phyloP scores from a whole-genome alignment of 225 moss, liverwort and hornwort species.

The Antitrichia curtipendula region DNA sequence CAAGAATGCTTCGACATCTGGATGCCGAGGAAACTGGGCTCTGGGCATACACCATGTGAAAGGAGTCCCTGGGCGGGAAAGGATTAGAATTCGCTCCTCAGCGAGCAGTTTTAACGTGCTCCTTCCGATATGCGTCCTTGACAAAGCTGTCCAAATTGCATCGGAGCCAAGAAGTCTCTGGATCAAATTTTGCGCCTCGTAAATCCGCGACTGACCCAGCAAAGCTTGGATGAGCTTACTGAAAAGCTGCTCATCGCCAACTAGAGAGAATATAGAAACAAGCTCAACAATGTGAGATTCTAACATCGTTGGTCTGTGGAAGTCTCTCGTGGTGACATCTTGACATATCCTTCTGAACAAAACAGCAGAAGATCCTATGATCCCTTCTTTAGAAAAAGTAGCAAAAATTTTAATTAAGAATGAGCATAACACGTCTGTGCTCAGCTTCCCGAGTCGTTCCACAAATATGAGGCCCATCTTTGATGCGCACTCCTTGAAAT shows the following conservation, averaged over 20 bases:
- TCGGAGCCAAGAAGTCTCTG: not conserved
- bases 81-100: not conserved
- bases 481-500: not conserved
- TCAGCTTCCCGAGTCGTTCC: not conserved
- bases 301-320: not conserved
- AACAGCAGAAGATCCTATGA: not conserved
- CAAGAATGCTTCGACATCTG: conserved; percentile 6
- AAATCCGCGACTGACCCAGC: not conserved
- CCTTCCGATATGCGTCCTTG: not conserved
- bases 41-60: conserved; percentile 14
- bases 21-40: not conserved
- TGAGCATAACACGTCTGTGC: not conserved
- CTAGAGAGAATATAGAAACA: not conserved
- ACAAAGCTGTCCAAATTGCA: not conserved
- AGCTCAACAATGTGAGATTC: not conserved
- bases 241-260: not conserved
- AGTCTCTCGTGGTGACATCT: not conserved
- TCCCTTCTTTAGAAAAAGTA: not conserved
- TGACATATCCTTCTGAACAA: not conserved
- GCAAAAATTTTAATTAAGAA: not conserved
- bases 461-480: not conserved
- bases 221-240: not conserved
- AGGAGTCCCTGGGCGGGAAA: not conserved
- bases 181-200: not conserved
- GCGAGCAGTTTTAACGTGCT: not conserved